A percentile compares a stretch with the other conserved stretches of the same genome.
Evolutionary conservation across 257 asterid genomes (phyloP).

Genomic region (Pogostemon cablin): DNA sequence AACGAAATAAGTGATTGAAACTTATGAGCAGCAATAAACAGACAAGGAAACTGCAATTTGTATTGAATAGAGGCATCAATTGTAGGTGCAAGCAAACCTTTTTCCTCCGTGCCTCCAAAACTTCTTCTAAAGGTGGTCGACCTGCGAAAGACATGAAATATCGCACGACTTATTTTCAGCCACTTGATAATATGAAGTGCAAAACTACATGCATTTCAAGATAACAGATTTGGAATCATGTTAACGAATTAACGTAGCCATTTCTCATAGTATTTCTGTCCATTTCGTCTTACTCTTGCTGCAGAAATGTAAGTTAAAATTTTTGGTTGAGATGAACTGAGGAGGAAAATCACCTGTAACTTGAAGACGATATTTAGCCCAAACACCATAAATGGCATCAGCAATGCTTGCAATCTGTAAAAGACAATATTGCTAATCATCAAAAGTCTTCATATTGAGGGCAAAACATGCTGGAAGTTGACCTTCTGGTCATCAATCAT

Average conservation of each 20-base stretch:
- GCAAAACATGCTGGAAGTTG: conserved; percentile 2
- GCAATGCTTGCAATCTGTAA: conserved; percentile 77
- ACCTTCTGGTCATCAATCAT: neutral
- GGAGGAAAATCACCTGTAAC: conserved; percentile 56
- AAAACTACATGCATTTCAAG: no score
- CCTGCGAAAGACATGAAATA: conserved; percentile 45
- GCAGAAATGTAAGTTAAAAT: no score
- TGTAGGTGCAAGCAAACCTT: conserved; percentile 49
- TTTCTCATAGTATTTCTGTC: no score
- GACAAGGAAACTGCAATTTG: neutral
- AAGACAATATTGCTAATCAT: neutral
- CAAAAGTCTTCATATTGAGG: neutral
- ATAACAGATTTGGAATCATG: neutral
- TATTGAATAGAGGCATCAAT: neutral
- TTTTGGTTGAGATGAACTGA: neutral
- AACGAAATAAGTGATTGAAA: neutral
- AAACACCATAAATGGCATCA: conserved; percentile 66
- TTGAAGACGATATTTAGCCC: conserved; percentile 94
- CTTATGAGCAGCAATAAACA: neutral
- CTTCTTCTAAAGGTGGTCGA: conserved; percentile 83
- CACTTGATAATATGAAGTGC: no score
- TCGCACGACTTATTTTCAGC: no score
- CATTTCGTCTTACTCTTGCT: no score
- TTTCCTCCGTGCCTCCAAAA: conserved; percentile 67
- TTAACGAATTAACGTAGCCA: neutral